A percentile compares a stretch with the other conserved stretches of the same genome.
phyloP scores from a whole-genome alignment of 306 rosid species.

The Trifolium repens region DNA sequence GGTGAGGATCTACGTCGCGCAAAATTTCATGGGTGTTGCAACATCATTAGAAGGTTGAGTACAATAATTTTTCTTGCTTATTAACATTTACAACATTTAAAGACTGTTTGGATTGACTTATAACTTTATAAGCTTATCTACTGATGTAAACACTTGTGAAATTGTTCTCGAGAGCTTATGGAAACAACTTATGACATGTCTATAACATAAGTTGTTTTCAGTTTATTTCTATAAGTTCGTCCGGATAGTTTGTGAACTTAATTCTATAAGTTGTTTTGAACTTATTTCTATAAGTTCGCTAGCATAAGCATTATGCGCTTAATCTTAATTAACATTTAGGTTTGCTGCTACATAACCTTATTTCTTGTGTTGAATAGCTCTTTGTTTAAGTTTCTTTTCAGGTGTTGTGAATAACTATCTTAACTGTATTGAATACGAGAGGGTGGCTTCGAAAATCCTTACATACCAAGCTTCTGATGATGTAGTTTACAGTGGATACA shows the following conservation, averaged over 20 bases:
- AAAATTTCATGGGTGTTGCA: constrained; percentile 83
- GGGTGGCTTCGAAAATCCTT: constrained; percentile 91
- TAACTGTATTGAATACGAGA: constrained; percentile 75
- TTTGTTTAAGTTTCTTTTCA: constrained; percentile 42
- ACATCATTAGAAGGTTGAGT: constrained; percentile 83
- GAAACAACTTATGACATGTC: neutral
- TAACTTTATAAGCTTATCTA: neutral
- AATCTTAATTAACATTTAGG: neutral
- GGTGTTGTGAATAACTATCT: constrained; percentile 83
- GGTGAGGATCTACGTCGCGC: constrained; percentile 96
- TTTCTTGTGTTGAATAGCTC: constrained; percentile 30
- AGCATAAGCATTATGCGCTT: too few species aligned
- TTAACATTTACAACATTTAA: neutral
- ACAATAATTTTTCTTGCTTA: constrained; percentile 10
- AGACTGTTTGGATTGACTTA: neutral
- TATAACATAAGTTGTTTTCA: neutral
- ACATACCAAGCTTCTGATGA: constrained; percentile 93
- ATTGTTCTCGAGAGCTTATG: neutral
- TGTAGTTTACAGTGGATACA: constrained; percentile 80
- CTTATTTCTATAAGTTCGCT: neutral
- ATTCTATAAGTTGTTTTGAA: too few species aligned
- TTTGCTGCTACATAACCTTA: constrained; percentile 22
- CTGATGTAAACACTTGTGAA: neutral
- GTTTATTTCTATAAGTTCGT: too few species aligned
- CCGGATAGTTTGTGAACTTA: too few species aligned